These are phyloP conservation scores for Vaccinium corymbosum DNA, from an alignment of 148 eudicot genomes.

Conservation along the genomic window DNA sequence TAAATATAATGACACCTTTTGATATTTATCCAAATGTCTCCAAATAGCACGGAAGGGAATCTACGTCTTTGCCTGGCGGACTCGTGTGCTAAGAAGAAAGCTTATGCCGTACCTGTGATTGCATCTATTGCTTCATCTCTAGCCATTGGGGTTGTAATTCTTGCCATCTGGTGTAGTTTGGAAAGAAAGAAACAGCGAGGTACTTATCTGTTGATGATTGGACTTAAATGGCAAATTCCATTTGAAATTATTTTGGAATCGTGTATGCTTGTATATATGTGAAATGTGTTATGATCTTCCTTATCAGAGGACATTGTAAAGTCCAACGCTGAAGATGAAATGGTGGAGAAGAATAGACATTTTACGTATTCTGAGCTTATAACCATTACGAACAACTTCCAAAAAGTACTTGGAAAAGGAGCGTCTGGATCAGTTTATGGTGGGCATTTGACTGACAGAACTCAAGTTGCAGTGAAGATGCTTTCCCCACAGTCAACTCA, in stretches of 20 bases:
- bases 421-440: constrained; percentile 32
- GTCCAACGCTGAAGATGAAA: background rate
- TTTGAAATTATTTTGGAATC: background rate
- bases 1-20: background rate
- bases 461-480: background rate
- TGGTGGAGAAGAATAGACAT: background rate
- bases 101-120: background rate
- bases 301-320: background rate
- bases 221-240: background rate
- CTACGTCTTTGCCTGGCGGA: background rate
- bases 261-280: background rate
- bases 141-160: background rate
- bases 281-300: background rate
- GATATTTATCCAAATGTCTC: background rate
- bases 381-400: background rate
- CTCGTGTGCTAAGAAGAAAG: background rate
- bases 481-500: background rate
- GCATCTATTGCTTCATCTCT: background rate
- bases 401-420: constrained; percentile 25
- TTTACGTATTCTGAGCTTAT: background rate
- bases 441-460: constrained; percentile 8
- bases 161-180: background rate
- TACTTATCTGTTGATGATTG: background rate
- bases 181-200: background rate
- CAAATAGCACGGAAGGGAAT: background rate